phyloP scores from a whole-genome alignment of 2,329 filamentous ascomycete genomes.

The Chalaropsis ovoidea region DNA sequence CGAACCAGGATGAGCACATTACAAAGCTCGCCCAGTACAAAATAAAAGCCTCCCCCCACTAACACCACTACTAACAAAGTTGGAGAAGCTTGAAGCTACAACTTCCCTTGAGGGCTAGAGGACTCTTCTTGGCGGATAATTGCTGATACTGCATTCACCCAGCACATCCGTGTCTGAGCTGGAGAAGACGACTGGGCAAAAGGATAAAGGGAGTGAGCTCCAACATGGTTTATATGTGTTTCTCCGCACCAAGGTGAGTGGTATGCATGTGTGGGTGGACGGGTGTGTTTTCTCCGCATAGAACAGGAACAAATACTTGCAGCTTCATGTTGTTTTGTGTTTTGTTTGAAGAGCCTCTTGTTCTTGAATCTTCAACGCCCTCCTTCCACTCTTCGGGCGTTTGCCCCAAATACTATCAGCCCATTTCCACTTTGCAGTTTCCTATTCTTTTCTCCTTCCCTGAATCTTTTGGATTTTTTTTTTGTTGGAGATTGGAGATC shows the following conservation, averaged over 20 bases:
- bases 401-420: neutral
- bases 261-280: neutral
- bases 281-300: neutral
- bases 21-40: neutral
- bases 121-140: neutral
- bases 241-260: neutral
- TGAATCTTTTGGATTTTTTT: no score
- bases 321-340: neutral
- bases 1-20: conserved; percentile 10
- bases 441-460: neutral
- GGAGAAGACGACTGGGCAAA: neutral
- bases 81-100: conserved; percentile 7
- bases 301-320: neutral
- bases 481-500: neutral
- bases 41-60: neutral
- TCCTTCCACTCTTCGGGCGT: neutral
- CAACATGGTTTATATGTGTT: neutral
- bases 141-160: neutral
- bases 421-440: neutral
- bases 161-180: neutral
- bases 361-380: neutral
- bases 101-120: neutral
- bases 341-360: conserved; percentile 1
- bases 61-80: neutral
- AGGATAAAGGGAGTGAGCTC: conserved; percentile 1